Conservation (phyloP, 2,329 filamentous ascomycete genomes). For the Aspergillus intermedius region DNA sequence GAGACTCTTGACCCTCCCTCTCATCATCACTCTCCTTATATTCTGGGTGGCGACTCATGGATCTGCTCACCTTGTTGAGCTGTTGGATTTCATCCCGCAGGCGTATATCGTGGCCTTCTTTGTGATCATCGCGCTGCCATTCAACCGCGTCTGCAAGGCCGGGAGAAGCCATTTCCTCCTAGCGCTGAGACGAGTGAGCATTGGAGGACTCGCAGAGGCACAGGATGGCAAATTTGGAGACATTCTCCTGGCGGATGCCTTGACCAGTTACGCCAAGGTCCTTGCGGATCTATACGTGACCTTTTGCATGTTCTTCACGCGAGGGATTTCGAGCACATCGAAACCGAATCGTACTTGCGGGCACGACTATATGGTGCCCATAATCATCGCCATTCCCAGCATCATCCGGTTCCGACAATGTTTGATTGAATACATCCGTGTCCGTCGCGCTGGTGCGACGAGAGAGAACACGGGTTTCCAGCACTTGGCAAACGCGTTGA, state of each 20-base stretch:
- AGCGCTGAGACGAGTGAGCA: conserved; percentile 68
- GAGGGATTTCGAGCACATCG: conserved; percentile 65
- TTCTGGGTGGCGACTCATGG: conserved; percentile 81
- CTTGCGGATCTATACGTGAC: conserved; percentile 83
- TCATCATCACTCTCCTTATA: conserved; percentile 63
- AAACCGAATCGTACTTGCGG: conserved; percentile 77
- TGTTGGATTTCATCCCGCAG: conserved; percentile 81
- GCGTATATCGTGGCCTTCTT: conserved; percentile 69
- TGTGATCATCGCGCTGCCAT: conserved; percentile 64
- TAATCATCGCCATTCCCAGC: conserved; percentile 77
- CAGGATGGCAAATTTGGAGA: conserved; percentile 93
- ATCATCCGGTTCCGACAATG: conserved; percentile 87
- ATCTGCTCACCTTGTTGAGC: conserved; percentile 61
- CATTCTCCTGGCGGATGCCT: conserved; percentile 82
- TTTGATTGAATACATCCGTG: conserved; percentile 75
- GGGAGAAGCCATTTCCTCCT: conserved; percentile 70
- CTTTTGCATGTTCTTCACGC: conserved; percentile 81
- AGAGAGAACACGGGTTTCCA: conserved; percentile 67
- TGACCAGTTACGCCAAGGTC: conserved; percentile 92
- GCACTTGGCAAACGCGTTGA: conserved; percentile 87
- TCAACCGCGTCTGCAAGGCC: conserved; percentile 60
- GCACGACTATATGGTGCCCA: conserved; percentile 69
- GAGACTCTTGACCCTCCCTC: conserved; percentile 64
- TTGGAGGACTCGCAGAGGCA: conserved; percentile 80
- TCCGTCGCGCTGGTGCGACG: conserved; percentile 48